phyloP scores from a whole-genome alignment of 805 yeast species.

The Lachancea sp. region DNA sequence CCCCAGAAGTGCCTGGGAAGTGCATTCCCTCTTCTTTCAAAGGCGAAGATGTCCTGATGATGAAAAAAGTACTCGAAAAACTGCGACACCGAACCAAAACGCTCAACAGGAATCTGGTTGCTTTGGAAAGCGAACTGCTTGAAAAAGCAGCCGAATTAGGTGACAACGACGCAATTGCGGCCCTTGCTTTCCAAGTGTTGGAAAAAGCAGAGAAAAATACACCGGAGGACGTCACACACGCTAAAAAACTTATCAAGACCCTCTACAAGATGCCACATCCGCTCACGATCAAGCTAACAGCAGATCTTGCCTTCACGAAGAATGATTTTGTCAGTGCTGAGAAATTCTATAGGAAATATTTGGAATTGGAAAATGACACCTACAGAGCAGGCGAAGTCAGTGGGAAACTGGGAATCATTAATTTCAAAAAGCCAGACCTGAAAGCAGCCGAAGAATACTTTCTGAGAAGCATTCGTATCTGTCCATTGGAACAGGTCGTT shows the following conservation, averaged over 20 bases:
- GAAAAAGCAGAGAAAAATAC: constrained; percentile 33
- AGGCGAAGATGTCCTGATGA: constrained; percentile 56
- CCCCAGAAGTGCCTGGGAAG: constrained; percentile 22
- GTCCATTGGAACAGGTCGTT: constrained; percentile 58
- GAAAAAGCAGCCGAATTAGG: constrained; percentile 83
- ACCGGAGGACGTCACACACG: constrained; percentile 55
- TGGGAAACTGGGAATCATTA: constrained; percentile 55
- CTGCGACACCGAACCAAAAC: constrained; percentile 56
- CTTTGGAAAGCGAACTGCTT: constrained; percentile 64
- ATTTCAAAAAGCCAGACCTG: constrained; percentile 49
- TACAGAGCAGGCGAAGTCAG: constrained; percentile 66
- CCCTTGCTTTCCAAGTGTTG: constrained; percentile 63
- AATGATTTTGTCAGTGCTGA: constrained; percentile 49
- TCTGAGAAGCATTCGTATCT: constrained; percentile 51
- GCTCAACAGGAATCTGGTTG: constrained; percentile 48
- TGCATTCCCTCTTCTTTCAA: constrained; percentile 41
- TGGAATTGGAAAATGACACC: constrained; percentile 51
- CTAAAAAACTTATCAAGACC: constrained; percentile 51
- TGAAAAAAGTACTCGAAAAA: constrained; percentile 60
- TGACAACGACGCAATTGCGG: constrained; percentile 69
- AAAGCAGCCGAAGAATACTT: constrained; percentile 50
- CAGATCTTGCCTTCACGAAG: constrained; percentile 59
- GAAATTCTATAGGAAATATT: constrained; percentile 50
- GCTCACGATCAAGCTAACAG: constrained; percentile 67
- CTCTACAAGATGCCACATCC: constrained; percentile 62